Base-by-base conservation (phyloP, 306 rosid genomes). In the Pterocarpus santalinus region DNA sequence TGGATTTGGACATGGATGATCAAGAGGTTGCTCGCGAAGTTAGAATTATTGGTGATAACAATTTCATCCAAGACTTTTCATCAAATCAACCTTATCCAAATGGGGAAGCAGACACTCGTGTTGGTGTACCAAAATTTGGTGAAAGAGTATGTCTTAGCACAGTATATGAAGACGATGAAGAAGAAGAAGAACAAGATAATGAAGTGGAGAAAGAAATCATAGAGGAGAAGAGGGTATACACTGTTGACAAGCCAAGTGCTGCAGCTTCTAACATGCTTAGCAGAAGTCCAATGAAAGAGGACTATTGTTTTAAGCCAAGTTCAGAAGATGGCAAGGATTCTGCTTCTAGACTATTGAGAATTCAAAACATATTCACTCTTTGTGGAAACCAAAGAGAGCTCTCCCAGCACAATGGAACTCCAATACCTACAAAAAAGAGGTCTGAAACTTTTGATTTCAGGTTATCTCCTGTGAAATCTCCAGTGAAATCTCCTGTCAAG, bases 1-100 rank as follows among this genome's bases (percentile, higher is more conserved):
- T 94, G 98, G 99, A 95, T 75, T 85, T 95, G 84, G 99, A 93
- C 89, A 85, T 90, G 97, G 99, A 95, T 76, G 99, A 95, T 81
- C 95, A 86, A 87, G 97, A 92, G 82, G 92, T 66, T 69, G 85
- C 80, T 41, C 77, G 83, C 2, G 95, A 90, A 79, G 85, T 91
- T 39, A 90, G 77, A 62, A 72, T 82, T 52, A 77, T 87, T 12
- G 92, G 92, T 9, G 92, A 22, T 22, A 22, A 22, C 28, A 22
- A 22, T 22, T 22, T 22, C 28, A 22, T 22, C 28, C 28, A 82
- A 61, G 85, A 83, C 60, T 47, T 82, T 53, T 73, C 84, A 43
- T 43, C 2, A 46, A 84, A 71, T 33, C 88, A 83, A 62, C 84
- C 87, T 43, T 65, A 55, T 47, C 46, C 82, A 38, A 88, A 62